Evolutionary conservation across 345 rosid genomes (phyloP), one percentile per base, ranked within the genome.

Genomic region (Populus pruinosa): DNA sequence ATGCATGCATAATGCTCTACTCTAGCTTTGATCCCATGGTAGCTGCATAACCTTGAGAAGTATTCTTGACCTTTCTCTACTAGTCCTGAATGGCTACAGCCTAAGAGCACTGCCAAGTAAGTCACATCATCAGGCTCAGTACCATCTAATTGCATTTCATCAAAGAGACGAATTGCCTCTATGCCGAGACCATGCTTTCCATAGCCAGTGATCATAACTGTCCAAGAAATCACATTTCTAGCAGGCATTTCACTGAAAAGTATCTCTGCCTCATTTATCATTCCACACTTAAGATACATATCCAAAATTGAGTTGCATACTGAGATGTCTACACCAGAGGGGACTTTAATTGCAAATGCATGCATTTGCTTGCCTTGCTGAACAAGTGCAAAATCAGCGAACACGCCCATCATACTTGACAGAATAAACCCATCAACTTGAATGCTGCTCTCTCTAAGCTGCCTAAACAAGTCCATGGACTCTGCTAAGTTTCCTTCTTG

Each of bases 291-390:
- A 75, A 95, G 91, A 81, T 95, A 95, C 99, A 95, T 90, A 77
- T 95, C 98, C 66, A 95, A 80, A 56, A 88, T 67, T 6, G 97
- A 90, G 81, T 93, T 95, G 75, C 73, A 67, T 31, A 90, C 97
- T 18, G 98, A 89, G 76, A 83, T 82, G 79, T 90, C 91, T 72
- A 59, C 82, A 67, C 98, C 94, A 61, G 87, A 84, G 20, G 91
- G 90, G 36, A 93, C 79, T 86, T 95, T 95, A 64, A 80, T 71
- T 11, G 85, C 75, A 53, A 84, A 91, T 12, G 90, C 94, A 66
- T 93, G 99, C 85, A 91, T 86, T 84, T 93, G 99, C 88, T 82
- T 91, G 68, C 97, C 97, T 83, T 92, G 98, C 73, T 87, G 91
- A 71, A 86, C 87, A 27, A 92, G 89, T 5, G 97, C 91, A 62